Conservation (phyloP, 495 filamentous ascomycete species). For the Neurospora sp. region DNA sequence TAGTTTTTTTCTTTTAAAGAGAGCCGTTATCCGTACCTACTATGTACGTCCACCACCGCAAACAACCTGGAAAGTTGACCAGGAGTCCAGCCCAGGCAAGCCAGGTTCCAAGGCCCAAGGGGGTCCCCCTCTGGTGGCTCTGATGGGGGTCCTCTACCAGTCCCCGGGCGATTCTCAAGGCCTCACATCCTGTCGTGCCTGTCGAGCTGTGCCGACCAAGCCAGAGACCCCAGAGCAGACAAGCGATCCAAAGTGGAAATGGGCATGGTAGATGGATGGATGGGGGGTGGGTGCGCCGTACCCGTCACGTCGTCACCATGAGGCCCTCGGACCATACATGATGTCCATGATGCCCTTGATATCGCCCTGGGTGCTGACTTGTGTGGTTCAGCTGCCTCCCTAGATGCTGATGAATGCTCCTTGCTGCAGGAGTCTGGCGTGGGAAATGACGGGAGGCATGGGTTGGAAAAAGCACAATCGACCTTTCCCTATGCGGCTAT, state of each 20-base stretch:
- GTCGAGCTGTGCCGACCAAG: neutral
- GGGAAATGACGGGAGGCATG: neutral
- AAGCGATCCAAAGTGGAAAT: neutral
- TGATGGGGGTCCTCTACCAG: neutral
- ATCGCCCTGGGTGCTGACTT: neutral
- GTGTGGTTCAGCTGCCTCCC: neutral
- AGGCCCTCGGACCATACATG: neutral
- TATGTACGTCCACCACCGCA: too few relatives aligned
- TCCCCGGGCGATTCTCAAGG: neutral
- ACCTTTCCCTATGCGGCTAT: neutral
- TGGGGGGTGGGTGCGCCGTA: neutral
- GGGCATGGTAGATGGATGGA: neutral
- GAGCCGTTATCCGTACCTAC: neutral
- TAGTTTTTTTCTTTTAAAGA: neutral
- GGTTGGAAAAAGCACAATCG: neutral
- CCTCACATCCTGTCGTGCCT: neutral
- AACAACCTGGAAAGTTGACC: neutral
- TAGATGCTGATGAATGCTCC: neutral
- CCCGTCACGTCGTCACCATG: neutral
- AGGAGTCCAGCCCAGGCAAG: neutral
- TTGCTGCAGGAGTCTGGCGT: neutral
- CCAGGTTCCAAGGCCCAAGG: neutral
- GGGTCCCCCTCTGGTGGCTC: neutral
- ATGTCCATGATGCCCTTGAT: neutral
- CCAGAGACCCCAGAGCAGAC: neutral